Percentiles rank a stretch among this genome's conserved stretches.
Conservation (phyloP, 1,284 basidiomycete species). For the Cryptococcus deneoformans region DNA sequence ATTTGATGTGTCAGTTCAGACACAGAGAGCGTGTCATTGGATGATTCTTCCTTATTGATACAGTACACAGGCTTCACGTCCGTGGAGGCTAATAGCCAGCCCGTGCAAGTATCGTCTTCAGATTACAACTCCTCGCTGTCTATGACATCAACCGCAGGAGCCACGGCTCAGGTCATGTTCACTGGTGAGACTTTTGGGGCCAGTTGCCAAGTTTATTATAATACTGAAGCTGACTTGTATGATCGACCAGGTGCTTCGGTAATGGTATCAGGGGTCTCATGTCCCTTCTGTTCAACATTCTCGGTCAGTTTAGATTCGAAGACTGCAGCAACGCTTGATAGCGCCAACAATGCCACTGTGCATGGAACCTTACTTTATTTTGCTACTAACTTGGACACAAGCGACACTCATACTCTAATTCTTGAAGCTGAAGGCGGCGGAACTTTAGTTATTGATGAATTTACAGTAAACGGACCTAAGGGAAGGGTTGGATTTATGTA, state of each 20-base stretch:
- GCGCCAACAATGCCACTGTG: conserved; percentile 14
- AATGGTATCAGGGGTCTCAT: conserved; percentile 21
- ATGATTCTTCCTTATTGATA: conserved; percentile 20
- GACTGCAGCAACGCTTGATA: conserved; percentile 18
- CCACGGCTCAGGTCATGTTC: conserved; percentile 28
- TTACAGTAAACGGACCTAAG: conserved; percentile 21
- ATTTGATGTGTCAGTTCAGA: conserved; percentile 1
- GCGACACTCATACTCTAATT: conserved; percentile 16
- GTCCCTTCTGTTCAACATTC: conserved; percentile 11
- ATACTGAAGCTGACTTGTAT: background rate
- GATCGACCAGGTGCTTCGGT: conserved; percentile 24
- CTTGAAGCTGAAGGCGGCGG: conserved; percentile 16
- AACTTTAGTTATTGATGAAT: conserved; percentile 23
- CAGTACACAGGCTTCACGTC: conserved; percentile 23
- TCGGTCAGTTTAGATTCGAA: conserved; percentile 15
- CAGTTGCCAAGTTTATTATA: background rate
- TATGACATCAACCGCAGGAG: conserved; percentile 23
- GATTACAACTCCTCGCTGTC: conserved; percentile 29
- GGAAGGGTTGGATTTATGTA: conserved; percentile 24
- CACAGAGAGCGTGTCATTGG: conserved; percentile 13
- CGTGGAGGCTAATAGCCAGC: conserved; percentile 4
- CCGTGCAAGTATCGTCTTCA: conserved; percentile 1
- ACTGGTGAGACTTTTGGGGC: conserved; percentile 17
- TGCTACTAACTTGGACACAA: conserved; percentile 24
- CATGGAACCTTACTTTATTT: conserved; percentile 29